Percentiles rank a stretch among this genome's conserved stretches.
Conservation (phyloP, 116 monocot species). For the Zostera marina region DNA sequence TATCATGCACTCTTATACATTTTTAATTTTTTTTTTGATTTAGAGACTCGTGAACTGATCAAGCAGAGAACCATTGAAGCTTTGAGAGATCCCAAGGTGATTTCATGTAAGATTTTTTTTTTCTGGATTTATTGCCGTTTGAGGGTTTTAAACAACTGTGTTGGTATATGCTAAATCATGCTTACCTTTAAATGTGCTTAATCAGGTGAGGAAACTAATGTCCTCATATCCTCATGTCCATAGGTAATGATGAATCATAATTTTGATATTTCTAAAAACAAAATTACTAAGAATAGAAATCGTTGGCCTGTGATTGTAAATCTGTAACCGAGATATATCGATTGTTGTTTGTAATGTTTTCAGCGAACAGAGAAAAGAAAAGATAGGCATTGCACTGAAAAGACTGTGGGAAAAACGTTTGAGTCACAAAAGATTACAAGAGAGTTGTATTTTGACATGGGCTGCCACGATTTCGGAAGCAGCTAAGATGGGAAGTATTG, state of each 20-base stretch:
- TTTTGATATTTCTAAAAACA: neutral
- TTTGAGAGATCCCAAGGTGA: constrained; percentile 97
- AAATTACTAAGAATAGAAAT: neutral
- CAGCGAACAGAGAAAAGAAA: constrained; percentile 60
- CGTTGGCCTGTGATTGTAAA: neutral
- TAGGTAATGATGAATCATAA: constrained; percentile 19
- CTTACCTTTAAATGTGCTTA: constrained; percentile 11
- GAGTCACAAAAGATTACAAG: constrained; percentile 25
- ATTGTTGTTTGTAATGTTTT: constrained; percentile 6
- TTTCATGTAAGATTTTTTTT: constrained; percentile 70
- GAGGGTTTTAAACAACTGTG: neutral
- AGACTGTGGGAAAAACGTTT: constrained; percentile 43
- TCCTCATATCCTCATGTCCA: constrained; percentile 39
- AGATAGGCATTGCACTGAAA: constrained; percentile 42
- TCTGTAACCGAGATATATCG: neutral
- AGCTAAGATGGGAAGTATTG: constrained; percentile 41
- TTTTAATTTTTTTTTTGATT: constrained; percentile 4
- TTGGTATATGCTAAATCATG: neutral
- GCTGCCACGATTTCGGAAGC: constrained; percentile 37
- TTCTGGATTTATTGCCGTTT: neutral
- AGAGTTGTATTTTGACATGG: constrained; percentile 38
- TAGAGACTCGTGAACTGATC: constrained; percentile 70
- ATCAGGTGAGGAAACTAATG: constrained; percentile 83
- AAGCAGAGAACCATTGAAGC: constrained; percentile 67
- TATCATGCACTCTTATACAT: neutral